Percentiles rank a stretch among this genome's conserved stretches.
Conservation (phyloP, 306 rosid genomes). For the Hippophae rhamnoides region DNA sequence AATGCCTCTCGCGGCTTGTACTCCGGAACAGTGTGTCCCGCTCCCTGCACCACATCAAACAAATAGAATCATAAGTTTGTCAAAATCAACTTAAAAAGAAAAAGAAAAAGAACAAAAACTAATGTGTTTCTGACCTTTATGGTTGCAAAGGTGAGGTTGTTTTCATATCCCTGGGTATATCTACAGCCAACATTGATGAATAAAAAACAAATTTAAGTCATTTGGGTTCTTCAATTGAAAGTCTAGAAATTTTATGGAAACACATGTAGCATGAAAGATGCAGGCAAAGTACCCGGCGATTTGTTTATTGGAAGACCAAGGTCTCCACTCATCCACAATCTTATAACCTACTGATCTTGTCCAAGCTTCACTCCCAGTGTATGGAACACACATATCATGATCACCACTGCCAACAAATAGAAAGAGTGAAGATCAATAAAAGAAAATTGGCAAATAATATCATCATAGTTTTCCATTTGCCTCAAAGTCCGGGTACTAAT, state of each 20-base stretch:
- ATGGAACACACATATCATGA: constrained; percentile 94
- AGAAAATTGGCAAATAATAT: neutral
- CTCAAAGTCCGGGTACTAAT: neutral
- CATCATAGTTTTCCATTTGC: neutral
- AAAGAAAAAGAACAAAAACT: neutral
- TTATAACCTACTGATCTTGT: constrained; percentile 72
- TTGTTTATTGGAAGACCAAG: constrained; percentile 74
- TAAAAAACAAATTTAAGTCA: neutral
- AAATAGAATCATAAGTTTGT: neutral
- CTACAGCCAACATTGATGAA: constrained; percentile 32
- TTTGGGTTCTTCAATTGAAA: neutral
- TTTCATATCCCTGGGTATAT: constrained; percentile 59
- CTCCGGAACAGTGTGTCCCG: constrained; percentile 96
- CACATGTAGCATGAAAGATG: neutral
- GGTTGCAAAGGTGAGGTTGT: constrained; percentile 67
- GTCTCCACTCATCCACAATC: constrained; percentile 73
- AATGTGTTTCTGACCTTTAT: constrained; percentile 40
- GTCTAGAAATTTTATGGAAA: neutral
- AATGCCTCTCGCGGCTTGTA: constrained; percentile 78
- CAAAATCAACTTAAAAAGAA: neutral
- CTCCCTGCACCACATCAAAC: constrained; percentile 50
- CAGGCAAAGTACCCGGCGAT: constrained; percentile 56
- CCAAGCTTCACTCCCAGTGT: constrained; percentile 80
- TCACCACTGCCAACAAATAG: constrained; percentile 56
- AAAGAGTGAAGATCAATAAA: neutral